These are phyloP conservation scores for Camelina sativa DNA, from an alignment of 345 rosid species.

Conservation along the genomic window DNA sequence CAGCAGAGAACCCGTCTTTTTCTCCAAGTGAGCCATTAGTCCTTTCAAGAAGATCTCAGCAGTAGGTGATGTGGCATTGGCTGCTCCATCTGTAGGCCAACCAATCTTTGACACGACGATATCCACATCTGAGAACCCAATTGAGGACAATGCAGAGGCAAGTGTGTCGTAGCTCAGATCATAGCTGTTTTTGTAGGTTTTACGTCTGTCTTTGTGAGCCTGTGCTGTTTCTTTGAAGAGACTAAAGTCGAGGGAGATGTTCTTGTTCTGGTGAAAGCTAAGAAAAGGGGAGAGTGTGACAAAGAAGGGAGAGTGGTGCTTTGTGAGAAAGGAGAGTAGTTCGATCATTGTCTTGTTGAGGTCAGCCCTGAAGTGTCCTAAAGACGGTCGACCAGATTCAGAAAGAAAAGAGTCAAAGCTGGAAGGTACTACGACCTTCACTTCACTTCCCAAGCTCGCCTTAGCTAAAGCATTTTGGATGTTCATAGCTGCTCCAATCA, in stretches of 20 bases:
- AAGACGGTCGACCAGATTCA: slow-evolving; percentile 67
- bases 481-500: slow-evolving; percentile 78
- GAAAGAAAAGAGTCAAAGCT: slow-evolving; percentile 70
- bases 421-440: slow-evolving; percentile 87
- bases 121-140: slow-evolving; percentile 68
- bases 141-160: slow-evolving; percentile 60
- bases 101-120: slow-evolving; percentile 78
- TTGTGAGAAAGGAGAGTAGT: slow-evolving; percentile 71
- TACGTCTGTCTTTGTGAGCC: slow-evolving; percentile 59
- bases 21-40: slow-evolving; percentile 62
- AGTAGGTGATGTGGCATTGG: slow-evolving; percentile 61
- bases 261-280: slow-evolving; percentile 65
- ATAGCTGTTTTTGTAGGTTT: slow-evolving; percentile 75
- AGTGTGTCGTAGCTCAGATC: slow-evolving; percentile 74
- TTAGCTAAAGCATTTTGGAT: slow-evolving; percentile 74
- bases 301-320: slow-evolving; percentile 76
- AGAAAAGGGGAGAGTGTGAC: slow-evolving; percentile 69
- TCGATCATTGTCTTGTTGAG: slow-evolving; percentile 84
- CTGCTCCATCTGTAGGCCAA: slow-evolving; percentile 95
- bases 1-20: slow-evolving; percentile 64
- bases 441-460: slow-evolving; percentile 64
- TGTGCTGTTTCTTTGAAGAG: slow-evolving; percentile 67
- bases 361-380: slow-evolving; percentile 80
- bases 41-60: slow-evolving; percentile 72
- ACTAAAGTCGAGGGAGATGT: slow-evolving; percentile 69